Base-by-base conservation (phyloP, 768 basidiomycete genomes). In the Agaricus bisporus region DNA sequence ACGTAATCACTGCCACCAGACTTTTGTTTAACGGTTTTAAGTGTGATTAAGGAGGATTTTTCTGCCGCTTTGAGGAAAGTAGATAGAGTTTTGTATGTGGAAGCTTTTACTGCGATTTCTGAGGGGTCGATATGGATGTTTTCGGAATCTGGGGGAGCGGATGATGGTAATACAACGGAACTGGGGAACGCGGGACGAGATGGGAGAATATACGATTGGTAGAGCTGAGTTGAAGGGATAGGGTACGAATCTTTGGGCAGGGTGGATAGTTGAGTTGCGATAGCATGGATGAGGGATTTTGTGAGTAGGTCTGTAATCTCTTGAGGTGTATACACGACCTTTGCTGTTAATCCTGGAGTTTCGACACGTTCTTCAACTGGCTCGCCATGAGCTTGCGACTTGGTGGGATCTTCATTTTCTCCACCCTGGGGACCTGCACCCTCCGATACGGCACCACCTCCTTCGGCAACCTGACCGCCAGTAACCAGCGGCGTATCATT, bases 31-130 rank as follows among this genome's bases (percentile, higher is more conserved):
- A 72, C 72, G 18, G 85, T 76, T 63, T 95, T 97, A 20, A 86
- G 72, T 11, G 81, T 81, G 36, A 95, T 61, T 20, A 97, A 65
- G 0, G 77, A 78, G 7, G 82, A 79, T 64, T 95, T 95, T 56
- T 91, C 88, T 15, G 78, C 73, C 15, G 78, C 62, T 64, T 88
- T 93, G 61, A 97, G 75, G 71, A 95, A 94, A 1, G 85, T 76
- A 1, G 84, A 77, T 17, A 95, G 75, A 9, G 90, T 89, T 68
- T 94, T 97, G 72, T 84, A 79, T 1, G 77, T 77, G 1, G 90
- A 92, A 9, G 85, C 77, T 60, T 88, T 92, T 66, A 95, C 86
- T 59, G 80, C 88, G 54, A 88, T 77, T 39, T 75, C 75, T 4
- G 70, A 66, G 4, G 72, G 60, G 44, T 67, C 66, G 6, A 64